phyloP scores from a whole-genome alignment of 2,329 filamentous ascomycete species.

The Pseudocercospora cruenta region DNA sequence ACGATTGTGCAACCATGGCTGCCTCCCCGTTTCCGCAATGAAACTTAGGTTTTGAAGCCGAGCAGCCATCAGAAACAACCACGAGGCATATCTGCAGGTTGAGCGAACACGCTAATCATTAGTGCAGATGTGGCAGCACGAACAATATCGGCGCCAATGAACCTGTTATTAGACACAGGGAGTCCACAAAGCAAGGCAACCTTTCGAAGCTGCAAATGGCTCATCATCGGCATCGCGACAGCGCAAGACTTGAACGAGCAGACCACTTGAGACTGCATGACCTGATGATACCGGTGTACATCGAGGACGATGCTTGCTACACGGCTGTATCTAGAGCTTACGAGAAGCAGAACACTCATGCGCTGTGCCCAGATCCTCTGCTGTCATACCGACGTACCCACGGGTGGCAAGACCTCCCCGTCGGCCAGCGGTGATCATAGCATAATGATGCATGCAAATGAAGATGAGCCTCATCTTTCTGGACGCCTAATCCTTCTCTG shows the following conservation, averaged over 20 bases:
- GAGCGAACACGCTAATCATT: neutral
- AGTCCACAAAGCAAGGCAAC: neutral
- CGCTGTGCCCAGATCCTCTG: neutral
- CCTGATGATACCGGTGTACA: too few relatives aligned
- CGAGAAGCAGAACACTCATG: neutral
- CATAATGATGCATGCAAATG: too few relatives aligned
- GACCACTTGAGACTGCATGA: neutral
- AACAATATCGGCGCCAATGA: neutral
- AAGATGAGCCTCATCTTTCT: too few relatives aligned
- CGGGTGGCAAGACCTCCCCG: neutral
- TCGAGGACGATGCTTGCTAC: neutral
- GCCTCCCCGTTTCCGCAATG: neutral
- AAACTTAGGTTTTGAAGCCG: neutral
- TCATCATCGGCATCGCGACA: neutral
- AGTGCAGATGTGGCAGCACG: neutral
- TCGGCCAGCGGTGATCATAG: too few relatives aligned
- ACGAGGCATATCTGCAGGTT: neutral
- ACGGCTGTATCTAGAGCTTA: neutral
- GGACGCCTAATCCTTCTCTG: neutral
- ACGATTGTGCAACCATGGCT: neutral
- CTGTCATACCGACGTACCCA: neutral
- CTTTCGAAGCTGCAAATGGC: neutral
- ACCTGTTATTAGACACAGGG: neutral
- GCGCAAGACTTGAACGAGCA: neutral
- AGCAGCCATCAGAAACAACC: slow-evolving; percentile 1